A percentile compares a stretch with the other conserved stretches of the same genome.
These are phyloP conservation scores for Dioscorea zingiberensis DNA, from an alignment of 106 monocot species.

Conservation along the genomic window DNA sequence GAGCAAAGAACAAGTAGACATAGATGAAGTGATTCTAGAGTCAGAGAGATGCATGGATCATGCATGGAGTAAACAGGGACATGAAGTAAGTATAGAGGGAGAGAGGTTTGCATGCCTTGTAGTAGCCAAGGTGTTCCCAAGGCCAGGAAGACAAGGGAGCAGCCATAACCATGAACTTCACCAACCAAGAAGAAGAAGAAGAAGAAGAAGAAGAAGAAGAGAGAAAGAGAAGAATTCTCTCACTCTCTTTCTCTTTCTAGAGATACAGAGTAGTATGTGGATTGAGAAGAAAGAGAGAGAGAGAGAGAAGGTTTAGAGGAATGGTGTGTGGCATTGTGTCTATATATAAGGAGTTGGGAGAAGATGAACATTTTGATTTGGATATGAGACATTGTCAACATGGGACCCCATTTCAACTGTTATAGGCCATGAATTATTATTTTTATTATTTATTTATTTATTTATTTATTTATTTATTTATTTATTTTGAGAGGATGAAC, in stretches of 20 bases:
- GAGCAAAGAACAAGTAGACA: no score
- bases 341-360: no score
- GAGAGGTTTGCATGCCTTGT: conserved; percentile 26
- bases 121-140: conserved; percentile 28
- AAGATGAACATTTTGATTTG: no score
- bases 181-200: background rate
- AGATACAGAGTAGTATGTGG: background rate
- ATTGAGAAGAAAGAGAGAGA: background rate
- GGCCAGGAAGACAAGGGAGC: conserved; percentile 39
- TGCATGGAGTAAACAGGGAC: background rate
- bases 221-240: background rate
- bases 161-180: conserved; percentile 5
- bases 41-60: background rate
- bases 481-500: no score
- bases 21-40: no score
- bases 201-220: background rate
- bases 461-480: no score
- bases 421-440: no score
- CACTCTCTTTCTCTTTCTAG: background rate
- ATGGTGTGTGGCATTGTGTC: no score
- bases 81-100: background rate
- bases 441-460: no score
- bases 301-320: background rate
- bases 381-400: no score
- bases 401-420: no score